Percentiles rank a stretch among this genome's conserved stretches.
These are phyloP conservation scores for Hymenoscyphus infarciens DNA, from an alignment of 2,329 filamentous ascomycete genomes.

Conservation along the genomic window DNA sequence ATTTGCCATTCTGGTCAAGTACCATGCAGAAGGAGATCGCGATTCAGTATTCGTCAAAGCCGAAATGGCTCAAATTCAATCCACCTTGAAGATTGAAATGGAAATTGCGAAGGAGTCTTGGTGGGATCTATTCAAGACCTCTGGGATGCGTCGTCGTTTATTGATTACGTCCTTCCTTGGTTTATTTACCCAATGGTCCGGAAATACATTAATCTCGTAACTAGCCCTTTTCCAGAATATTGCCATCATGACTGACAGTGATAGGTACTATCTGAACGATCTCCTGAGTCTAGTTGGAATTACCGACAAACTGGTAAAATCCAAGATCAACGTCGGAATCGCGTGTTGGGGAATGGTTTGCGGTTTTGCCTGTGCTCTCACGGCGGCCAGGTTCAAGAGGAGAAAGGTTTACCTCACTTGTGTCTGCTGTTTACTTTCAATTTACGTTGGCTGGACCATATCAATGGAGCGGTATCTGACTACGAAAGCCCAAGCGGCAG, in stretches of 20 bases:
- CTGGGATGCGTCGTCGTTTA: constrained; percentile 48
- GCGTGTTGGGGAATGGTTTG: constrained; percentile 45
- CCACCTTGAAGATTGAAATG: constrained; percentile 52
- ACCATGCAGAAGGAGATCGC: constrained; percentile 50
- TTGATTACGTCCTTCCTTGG: constrained; percentile 48
- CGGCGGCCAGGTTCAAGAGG: constrained; percentile 43
- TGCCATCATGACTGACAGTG: background rate
- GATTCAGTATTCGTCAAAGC: constrained; percentile 51
- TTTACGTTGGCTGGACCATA: constrained; percentile 55
- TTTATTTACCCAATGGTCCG: constrained; percentile 52
- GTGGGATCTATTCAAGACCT: constrained; percentile 48
- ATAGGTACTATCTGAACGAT: constrained; percentile 42
- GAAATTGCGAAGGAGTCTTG: constrained; percentile 52
- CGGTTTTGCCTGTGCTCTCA: constrained; percentile 40
- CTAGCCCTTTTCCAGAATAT: background rate
- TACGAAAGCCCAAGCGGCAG: constrained; percentile 24
- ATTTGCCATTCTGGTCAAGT: constrained; percentile 48
- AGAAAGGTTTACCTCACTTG: constrained; percentile 48
- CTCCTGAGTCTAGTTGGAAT: constrained; percentile 47
- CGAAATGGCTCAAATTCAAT: constrained; percentile 58
- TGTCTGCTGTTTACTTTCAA: constrained; percentile 49
- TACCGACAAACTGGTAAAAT: constrained; percentile 41
- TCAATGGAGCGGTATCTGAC: constrained; percentile 37
- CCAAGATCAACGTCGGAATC: constrained; percentile 45
- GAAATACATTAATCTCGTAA: constrained; percentile 42